Conservation (phyloP, 495 filamentous ascomycete genomes). For the Podospora bellae-mahoneyi region DNA sequence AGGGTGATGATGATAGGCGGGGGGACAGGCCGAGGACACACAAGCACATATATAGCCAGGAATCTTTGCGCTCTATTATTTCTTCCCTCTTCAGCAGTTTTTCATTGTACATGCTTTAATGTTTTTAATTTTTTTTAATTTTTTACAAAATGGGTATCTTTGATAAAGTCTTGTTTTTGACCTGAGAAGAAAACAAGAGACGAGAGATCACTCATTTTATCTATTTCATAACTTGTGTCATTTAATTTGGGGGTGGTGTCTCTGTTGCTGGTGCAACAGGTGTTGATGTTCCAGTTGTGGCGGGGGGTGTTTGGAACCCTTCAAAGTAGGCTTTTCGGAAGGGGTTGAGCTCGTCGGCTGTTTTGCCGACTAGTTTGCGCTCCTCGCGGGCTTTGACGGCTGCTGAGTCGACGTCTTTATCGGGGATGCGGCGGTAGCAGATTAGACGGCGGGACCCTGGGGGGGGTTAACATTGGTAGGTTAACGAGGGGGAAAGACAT, state of each 20-base stretch:
- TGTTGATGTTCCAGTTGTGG: neutral
- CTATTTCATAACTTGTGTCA: neutral
- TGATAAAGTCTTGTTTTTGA: neutral
- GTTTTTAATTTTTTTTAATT: too few relatives aligned
- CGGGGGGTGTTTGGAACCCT: slow-evolving; percentile 25
- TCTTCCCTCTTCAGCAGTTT: neutral
- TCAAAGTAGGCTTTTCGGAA: slow-evolving; percentile 69
- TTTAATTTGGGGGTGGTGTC: slow-evolving; percentile 1
- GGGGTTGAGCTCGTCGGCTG: slow-evolving; percentile 74
- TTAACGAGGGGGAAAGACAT: slow-evolving; percentile 10
- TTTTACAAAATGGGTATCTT: neutral
- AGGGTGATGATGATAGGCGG: too few relatives aligned
- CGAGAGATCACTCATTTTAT: neutral
- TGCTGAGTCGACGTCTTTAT: slow-evolving; percentile 49
- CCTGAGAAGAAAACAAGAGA: neutral
- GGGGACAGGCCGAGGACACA: neutral
- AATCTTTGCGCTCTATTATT: neutral
- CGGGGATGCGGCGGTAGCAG: slow-evolving; percentile 72
- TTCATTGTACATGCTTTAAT: neutral
- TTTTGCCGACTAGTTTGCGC: slow-evolving; percentile 35
- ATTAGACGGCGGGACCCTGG: slow-evolving; percentile 81
- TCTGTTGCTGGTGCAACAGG: neutral
- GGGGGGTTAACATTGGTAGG: slow-evolving; percentile 13
- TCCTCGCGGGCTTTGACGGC: slow-evolving; percentile 35
- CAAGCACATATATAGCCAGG: neutral